phyloP scores from a whole-genome alignment of 257 asterid species.

The Capsicum pubescens region DNA sequence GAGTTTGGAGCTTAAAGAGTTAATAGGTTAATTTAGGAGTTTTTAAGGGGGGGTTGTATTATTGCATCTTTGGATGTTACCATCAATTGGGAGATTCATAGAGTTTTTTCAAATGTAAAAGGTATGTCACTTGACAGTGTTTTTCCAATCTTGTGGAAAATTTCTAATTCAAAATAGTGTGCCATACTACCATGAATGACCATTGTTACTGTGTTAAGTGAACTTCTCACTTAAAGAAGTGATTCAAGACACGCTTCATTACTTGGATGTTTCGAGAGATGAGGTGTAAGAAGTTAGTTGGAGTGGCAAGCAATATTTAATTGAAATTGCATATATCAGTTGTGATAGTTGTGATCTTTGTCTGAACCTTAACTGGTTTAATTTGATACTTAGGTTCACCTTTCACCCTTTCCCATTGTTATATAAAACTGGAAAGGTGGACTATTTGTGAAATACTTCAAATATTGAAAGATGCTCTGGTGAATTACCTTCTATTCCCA shows the following conservation, averaged over 20 bases:
- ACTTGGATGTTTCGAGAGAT: constrained; percentile 20
- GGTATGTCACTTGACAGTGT: neutral
- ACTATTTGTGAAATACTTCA: constrained; percentile 6
- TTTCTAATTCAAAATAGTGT: neutral
- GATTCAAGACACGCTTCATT: neutral
- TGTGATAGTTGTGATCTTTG: constrained; percentile 7
- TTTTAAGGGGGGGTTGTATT: neutral
- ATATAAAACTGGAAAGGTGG: constrained; percentile 11
- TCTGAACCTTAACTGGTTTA: neutral
- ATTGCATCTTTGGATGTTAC: neutral
- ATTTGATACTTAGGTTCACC: neutral
- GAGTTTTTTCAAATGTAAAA: neutral
- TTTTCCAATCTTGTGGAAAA: neutral
- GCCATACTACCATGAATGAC: neutral
- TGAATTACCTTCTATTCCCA: constrained; percentile 9
- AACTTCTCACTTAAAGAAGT: neutral
- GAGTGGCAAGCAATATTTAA: constrained; percentile 2
- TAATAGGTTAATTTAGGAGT: neutral
- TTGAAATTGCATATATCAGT: neutral
- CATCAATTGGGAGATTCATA: neutral
- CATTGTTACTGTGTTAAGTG: neutral
- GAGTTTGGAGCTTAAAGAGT: neutral
- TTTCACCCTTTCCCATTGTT: neutral
- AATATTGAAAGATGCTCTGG: neutral
- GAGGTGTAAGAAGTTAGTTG: constrained; percentile 25